A percentile compares a stretch with the other conserved stretches of the same genome.
phyloP scores from a whole-genome alignment of 1,139 yeast species.

The Yamadazyma siamensis region DNA sequence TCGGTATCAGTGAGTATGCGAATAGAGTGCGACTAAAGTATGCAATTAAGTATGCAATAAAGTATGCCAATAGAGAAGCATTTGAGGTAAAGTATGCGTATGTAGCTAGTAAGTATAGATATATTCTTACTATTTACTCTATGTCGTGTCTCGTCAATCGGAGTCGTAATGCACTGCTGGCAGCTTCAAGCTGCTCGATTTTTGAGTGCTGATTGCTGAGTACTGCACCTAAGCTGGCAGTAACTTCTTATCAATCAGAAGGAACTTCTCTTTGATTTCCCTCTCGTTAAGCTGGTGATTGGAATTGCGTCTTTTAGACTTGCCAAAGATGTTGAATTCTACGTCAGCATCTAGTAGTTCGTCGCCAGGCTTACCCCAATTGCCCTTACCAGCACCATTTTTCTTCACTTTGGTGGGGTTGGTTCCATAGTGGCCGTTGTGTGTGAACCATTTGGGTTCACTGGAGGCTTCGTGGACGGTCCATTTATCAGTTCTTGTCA shows the following conservation, averaged over 20 bases:
- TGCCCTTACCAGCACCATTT: conserved; percentile 78
- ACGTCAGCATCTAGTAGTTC: conserved; percentile 46
- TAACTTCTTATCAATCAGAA: conserved; percentile 24
- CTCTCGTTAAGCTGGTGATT: conserved; percentile 35
- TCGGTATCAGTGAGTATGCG: no score
- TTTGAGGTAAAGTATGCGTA: no score
- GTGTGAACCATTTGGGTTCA: conserved; percentile 73
- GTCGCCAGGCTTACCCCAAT: conserved; percentile 73
- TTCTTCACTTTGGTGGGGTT: conserved; percentile 79
- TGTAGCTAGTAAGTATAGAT: no score
- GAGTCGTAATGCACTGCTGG: no score
- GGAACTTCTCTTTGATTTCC: conserved; percentile 21
- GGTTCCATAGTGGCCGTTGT: conserved; percentile 60
- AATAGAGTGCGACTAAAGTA: no score
- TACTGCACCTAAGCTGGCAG: no score
- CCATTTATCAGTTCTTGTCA: conserved; percentile 90
- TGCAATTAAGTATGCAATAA: no score
- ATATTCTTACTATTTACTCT: no score
- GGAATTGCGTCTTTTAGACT: conserved; percentile 36
- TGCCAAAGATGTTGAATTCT: conserved; percentile 20
- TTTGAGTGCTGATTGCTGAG: no score
- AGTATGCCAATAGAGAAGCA: no score
- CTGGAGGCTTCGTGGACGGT: conserved; percentile 58
- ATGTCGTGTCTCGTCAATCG: no score
- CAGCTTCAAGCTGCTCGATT: no score